These are phyloP conservation scores for Penicillium sp. DNA, from an alignment of 2,329 filamentous ascomycete genomes.

Conservation along the genomic window DNA sequence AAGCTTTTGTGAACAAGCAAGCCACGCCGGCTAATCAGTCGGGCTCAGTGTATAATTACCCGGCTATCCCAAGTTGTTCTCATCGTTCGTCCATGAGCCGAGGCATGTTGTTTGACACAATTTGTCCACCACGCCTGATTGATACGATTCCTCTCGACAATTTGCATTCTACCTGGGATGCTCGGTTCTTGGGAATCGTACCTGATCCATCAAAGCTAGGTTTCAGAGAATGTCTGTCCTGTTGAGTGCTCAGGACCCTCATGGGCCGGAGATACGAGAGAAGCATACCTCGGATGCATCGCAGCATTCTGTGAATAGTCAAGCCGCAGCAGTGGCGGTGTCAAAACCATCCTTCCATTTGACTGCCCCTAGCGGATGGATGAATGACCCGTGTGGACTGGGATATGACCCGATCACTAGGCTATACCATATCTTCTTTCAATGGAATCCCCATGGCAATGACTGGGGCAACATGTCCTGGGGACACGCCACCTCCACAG, in stretches of 20 bases:
- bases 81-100: neutral
- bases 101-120: neutral
- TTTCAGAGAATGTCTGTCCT: constrained; percentile 3
- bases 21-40: too few species aligned
- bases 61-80: neutral
- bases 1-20: too few species aligned
- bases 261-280: neutral
- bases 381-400: constrained; percentile 42
- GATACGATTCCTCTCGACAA: too few species aligned
- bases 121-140: too few species aligned
- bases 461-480: constrained; percentile 42
- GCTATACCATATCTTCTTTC: constrained; percentile 39
- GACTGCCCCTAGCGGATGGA: constrained; percentile 34
- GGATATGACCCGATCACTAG: constrained; percentile 36
- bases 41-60: too few species aligned
- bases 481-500: constrained; percentile 35
- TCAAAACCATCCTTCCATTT: constrained; percentile 32
- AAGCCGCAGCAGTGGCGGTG: neutral
- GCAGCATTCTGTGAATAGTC: constrained; percentile 12
- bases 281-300: constrained; percentile 4
- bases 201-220: too few species aligned
- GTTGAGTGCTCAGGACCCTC: neutral
- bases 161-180: neutral
- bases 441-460: constrained; percentile 40
- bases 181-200: neutral